These are phyloP conservation scores for Panaeolus papilionaceus DNA, from an alignment of 768 basidiomycete genomes.

Conservation along the genomic window DNA sequence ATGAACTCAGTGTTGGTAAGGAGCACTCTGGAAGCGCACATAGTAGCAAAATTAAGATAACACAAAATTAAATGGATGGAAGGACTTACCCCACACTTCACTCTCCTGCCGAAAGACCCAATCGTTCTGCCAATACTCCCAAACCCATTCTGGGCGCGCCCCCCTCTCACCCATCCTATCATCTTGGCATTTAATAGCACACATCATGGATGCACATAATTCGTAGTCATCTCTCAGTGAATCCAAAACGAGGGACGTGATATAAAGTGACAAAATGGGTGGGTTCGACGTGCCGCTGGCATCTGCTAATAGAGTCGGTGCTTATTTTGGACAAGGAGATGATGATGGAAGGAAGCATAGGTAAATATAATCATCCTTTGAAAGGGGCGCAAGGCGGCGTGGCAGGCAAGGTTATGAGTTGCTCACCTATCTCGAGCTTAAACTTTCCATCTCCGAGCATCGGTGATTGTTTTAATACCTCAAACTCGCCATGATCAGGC, in stretches of 20 bases:
- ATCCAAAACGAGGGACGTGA: constrained; percentile 70
- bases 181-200: constrained; percentile 71
- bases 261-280: constrained; percentile 63
- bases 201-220: constrained; percentile 70
- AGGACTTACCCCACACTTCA: constrained; percentile 72
- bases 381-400: not conserved
- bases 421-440: constrained; percentile 73
- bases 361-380: constrained; percentile 14
- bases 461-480: constrained; percentile 68
- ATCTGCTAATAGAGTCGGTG: constrained; percentile 30
- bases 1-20: constrained; percentile 63
- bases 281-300: constrained; percentile 32
- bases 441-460: constrained; percentile 72
- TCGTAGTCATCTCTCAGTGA: constrained; percentile 65
- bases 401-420: not conserved
- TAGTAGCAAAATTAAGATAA: constrained; percentile 2
- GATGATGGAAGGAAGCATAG: constrained; percentile 10
- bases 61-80: not conserved
- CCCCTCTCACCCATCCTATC: constrained; percentile 66
- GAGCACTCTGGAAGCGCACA: constrained; percentile 53
- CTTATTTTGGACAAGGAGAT: constrained; percentile 19
- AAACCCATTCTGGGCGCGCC: constrained; percentile 73
- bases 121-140: constrained; percentile 75
- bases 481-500: constrained; percentile 54
- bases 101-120: constrained; percentile 74